phyloP scores from a whole-genome alignment of 2,329 filamentous ascomycete genomes.

The Fusarium pseudoanthophilum region DNA sequence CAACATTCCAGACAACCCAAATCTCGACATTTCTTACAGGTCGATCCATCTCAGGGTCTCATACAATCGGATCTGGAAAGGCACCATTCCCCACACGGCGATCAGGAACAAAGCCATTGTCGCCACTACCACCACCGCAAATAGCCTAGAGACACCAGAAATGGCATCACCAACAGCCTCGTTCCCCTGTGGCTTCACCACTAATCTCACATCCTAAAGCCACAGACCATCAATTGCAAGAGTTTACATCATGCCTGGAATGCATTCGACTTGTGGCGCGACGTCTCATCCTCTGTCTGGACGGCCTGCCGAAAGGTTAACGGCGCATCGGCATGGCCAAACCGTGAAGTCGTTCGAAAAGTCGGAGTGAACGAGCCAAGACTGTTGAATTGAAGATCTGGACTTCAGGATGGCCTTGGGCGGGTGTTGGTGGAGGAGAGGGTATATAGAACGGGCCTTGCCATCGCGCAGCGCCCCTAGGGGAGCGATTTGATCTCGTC shows the following conservation, averaged over 20 bases:
- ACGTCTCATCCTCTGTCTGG: neutral
- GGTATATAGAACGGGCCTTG: constrained; percentile 18
- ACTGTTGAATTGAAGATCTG: neutral
- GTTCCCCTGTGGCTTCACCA: neutral
- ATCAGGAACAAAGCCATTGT: constrained; percentile 27
- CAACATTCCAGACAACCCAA: constrained; percentile 19
- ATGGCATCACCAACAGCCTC: constrained; percentile 8
- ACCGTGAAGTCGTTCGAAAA: neutral
- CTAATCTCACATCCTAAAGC: neutral
- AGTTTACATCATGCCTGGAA: constrained; percentile 12
- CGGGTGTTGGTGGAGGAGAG: neutral
- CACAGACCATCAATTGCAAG: neutral
- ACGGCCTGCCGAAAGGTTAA: constrained; percentile 21
- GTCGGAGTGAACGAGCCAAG: neutral
- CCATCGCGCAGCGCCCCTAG: neutral
- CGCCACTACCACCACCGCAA: constrained; percentile 19
- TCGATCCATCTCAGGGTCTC: neutral
- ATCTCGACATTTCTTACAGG: accelerated
- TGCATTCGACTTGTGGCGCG: constrained; percentile 2
- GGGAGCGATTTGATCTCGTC: neutral
- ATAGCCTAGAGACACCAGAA: neutral
- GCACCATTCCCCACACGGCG: neutral
- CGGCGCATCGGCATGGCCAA: constrained; percentile 1
- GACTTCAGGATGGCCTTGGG: neutral
- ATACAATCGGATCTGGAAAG: constrained; percentile 1